Evolutionary conservation across 805 yeast species (phyloP).

Genomic region (Yarrowia phangngaensis): DNA sequence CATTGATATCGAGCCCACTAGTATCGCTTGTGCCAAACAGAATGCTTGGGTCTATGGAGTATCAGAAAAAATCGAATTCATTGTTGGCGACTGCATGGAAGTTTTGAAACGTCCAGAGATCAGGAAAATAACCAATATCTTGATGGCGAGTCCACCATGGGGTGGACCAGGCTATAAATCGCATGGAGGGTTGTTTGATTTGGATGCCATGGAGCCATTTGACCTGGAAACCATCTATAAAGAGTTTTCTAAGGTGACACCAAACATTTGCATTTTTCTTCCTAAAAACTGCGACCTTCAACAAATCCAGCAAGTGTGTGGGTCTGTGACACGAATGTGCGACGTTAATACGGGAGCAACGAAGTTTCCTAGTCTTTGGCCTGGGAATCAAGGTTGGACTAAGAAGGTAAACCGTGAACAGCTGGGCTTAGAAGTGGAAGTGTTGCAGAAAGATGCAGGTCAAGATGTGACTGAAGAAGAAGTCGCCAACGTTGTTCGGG

Average conservation of each 20-base stretch:
- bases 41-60: constrained; percentile 66
- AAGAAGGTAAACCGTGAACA: too few relatives aligned
- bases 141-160: constrained; percentile 84
- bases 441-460: too few relatives aligned
- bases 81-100: constrained; percentile 49
- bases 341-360: too few relatives aligned
- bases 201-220: constrained; percentile 21
- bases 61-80: constrained; percentile 47
- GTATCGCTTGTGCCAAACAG: constrained; percentile 39
- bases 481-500: too few relatives aligned
- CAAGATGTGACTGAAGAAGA: too few relatives aligned
- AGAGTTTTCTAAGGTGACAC: constrained; percentile 26
- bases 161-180: constrained; percentile 63
- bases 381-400: too few relatives aligned
- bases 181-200: constrained; percentile 28
- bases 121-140: constrained; percentile 44
- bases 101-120: constrained; percentile 28
- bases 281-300: constrained; percentile 32
- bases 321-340: too few relatives aligned
- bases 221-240: constrained; percentile 28
- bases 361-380: too few relatives aligned
- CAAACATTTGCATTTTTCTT: constrained; percentile 31
- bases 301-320: constrained; percentile 26
- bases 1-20: constrained; percentile 34
- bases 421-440: too few relatives aligned